Conservation (phyloP, 768 basidiomycete genomes). For the Gymnopilus junonius region DNA sequence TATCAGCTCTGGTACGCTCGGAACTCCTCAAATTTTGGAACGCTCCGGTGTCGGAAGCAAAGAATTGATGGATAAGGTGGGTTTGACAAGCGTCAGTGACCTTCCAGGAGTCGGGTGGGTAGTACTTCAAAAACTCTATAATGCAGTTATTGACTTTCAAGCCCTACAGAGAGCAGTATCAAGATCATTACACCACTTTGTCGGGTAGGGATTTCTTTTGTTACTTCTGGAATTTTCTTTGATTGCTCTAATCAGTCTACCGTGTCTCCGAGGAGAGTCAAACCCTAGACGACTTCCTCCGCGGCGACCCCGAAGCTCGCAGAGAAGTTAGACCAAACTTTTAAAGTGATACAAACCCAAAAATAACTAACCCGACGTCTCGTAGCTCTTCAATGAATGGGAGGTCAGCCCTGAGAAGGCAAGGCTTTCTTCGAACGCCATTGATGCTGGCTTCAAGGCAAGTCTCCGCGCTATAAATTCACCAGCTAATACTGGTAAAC, state of each 20-base stretch:
- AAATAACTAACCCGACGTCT: background rate
- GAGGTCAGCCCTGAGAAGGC: slow-evolving; percentile 70
- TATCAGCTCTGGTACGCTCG: slow-evolving; percentile 67
- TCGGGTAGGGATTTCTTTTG: slow-evolving; percentile 43
- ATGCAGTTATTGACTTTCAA: background rate
- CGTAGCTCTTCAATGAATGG: slow-evolving; percentile 63
- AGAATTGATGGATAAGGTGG: slow-evolving; percentile 55
- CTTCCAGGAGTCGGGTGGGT: slow-evolving; percentile 71
- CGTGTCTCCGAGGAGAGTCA: slow-evolving; percentile 68
- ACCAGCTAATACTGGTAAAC: too few species aligned
- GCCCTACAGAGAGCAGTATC: slow-evolving; percentile 61
- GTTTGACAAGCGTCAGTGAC: slow-evolving; percentile 67
- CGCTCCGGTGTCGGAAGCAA: slow-evolving; percentile 70
- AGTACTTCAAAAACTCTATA: background rate
- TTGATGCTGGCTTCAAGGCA: slow-evolving; percentile 79
- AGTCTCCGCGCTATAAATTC: too few species aligned
- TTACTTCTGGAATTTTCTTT: background rate
- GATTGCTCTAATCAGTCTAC: slow-evolving; percentile 43
- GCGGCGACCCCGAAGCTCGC: slow-evolving; percentile 63
- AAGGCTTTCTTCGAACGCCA: slow-evolving; percentile 68
- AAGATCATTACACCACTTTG: slow-evolving; percentile 76
- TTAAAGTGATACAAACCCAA: background rate
- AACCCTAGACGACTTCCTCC: slow-evolving; percentile 72
- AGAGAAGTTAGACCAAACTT: slow-evolving; percentile 43
- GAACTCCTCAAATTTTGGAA: slow-evolving; percentile 75